Evolutionary conservation across 2,329 filamentous ascomycete genomes (phyloP), one percentile per base, ranked within the genome.

Genomic region (Camillea tinctor): DNA sequence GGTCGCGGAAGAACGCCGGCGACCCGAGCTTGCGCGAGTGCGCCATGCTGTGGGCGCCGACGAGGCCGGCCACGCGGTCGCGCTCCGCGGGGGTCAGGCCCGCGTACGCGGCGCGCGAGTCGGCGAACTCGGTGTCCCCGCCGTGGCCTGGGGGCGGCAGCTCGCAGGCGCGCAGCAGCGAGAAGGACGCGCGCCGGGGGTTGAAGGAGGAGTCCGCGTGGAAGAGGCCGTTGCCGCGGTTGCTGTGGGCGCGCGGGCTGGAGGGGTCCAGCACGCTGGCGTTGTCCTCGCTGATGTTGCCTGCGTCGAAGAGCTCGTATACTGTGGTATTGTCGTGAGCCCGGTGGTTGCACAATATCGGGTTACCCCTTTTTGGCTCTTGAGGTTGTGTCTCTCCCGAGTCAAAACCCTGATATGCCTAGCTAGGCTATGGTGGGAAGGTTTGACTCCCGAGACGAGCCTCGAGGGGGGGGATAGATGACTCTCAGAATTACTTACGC

Each of bases 151-250:
- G 52, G 0, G 82, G 82, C 0, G 83, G 83, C 7, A 86, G 74
- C 58, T 75, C 71, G 24, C 79, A 77, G 3, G 83, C 82, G 4
- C 77, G 75, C 0, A 86, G 75, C 11, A 86, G 73, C 7, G 80
- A 84, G 71, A 79, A 83, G 1, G 76, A 77, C 0, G 82, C 80
- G 22, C 84, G 77, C 2, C 79, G 80, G 7, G 82, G 80, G 65
- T 85, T 85, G 73, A 83, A 86, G 21, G 78, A 80, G 19, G 78
- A 82, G 69, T 86, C 83, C 13, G 79, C 79, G 61, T 86, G 84
- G 71, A 82, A 86, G 13, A 84, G 74, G 1, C 69, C 71, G 66
- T 85, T 85, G 36, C 79, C 81, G 68, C 69, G 57, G 22, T 66
- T 67, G n/a, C 60, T 52, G 56, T 71, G 66, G 9, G 68, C 64